Base-by-base conservation (phyloP, 169 alveolate species). In the Miamiensis avidus region DNA sequence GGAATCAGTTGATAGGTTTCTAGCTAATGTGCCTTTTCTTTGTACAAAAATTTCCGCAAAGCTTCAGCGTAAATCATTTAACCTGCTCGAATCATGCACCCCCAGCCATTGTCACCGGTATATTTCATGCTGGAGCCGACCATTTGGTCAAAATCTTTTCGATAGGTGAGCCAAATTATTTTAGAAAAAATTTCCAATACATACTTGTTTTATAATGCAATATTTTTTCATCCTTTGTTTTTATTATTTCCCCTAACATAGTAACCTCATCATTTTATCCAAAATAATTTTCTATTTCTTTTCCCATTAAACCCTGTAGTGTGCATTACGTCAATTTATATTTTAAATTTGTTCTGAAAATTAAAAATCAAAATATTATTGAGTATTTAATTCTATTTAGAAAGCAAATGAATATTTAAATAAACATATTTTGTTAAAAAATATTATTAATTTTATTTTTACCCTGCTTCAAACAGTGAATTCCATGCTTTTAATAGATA, bases 101-200 rank as follows among this genome's bases (percentile, higher is more conserved):
- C 89, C 89, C 89, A 85, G 29, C 89, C 89, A 77, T 79, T 65
- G 77, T 85, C 89, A 76, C 81, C 20, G 27, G 89, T 84, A 49
- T 65, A 65, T 64, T 65, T 65, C n/a, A 78, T 73, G 31, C 74
- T 29, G 69, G 33, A 78, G 49, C 34, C 31, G 29, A 32, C 72
- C 32, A 29, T 31, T 28, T 27, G 81, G 81, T n/a, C n/a, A n/a
- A 82, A 72, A 74, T 82, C 74, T 30, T 82, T 74, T 27, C 87
- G 31, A 74, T 82, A 82, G 25, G 87, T 74, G 31, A 82, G 74
- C 87, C 87, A 82, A 49, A 49, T 49, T 49, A 49, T 49, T 49
- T 49, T 11, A 4, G 4, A 49, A 49, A 49, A 49, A 49, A 49
- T 49, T 49, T 49, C 69, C 26, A 11, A 11, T 49, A 11, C 69